A percentile compares a stretch with the other conserved stretches of the same genome.
phyloP scores from a whole-genome alignment of 2,329 filamentous ascomycete species.

The Cladosporium sp. region DNA sequence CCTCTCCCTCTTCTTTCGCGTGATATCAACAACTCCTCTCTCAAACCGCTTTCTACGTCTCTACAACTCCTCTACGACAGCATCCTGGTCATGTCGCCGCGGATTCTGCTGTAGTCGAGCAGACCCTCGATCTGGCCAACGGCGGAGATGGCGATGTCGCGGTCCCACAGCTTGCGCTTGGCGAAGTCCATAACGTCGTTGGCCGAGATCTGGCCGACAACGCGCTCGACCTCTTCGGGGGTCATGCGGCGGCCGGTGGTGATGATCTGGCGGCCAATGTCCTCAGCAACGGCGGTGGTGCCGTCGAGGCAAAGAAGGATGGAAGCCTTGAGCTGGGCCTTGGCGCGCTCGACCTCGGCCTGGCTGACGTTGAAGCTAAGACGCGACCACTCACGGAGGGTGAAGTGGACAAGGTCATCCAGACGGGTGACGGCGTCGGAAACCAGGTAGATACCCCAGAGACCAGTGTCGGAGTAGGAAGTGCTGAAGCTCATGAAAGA shows the following conservation, averaged over 20 bases:
- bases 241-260: constrained; percentile 89
- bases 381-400: constrained; percentile 95
- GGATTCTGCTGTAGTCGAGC: constrained; percentile 68
- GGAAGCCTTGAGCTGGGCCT: constrained; percentile 97
- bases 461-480: constrained; percentile 98
- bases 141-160: constrained; percentile 88
- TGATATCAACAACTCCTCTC: constrained; percentile 2
- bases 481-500: constrained; percentile 99
- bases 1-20: background rate
- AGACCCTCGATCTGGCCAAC: constrained; percentile 87
- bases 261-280: constrained; percentile 97
- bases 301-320: constrained; percentile 95
- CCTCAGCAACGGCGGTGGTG: constrained; percentile 94
- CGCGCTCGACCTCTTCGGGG: constrained; percentile 89
- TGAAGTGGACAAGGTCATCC: constrained; percentile 96
- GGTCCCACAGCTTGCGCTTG: constrained; percentile 92
- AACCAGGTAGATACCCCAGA: constrained; percentile 99
- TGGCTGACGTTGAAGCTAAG: constrained; percentile 81
- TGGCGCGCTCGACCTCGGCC: constrained; percentile 94
- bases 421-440: constrained; percentile 80
- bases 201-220: constrained; percentile 81
- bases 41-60: background rate
- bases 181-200: constrained; percentile 98
- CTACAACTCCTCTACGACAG: constrained; percentile 30
- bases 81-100: constrained; percentile 84